Percentiles rank a stretch among this genome's conserved stretches.
phyloP scores from a whole-genome alignment of 768 basidiomycete genomes.

The Lactifluus subvellereus region DNA sequence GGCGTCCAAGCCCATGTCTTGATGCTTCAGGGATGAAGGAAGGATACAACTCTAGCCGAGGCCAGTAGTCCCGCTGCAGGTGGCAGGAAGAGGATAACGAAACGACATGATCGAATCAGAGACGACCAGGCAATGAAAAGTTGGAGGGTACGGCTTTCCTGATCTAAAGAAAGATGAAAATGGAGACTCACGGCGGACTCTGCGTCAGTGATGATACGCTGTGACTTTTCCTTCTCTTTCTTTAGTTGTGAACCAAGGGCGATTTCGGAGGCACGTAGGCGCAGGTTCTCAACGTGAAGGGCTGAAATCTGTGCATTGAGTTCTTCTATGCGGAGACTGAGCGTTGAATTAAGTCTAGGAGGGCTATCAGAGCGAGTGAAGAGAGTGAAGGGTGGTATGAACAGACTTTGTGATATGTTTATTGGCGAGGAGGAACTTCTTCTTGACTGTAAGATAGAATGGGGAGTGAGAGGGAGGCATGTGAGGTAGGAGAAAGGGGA shows the following conservation, averaged over 20 bases:
- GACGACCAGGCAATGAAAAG: not conserved
- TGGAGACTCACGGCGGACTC: conserved; percentile 59
- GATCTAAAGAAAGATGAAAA: not conserved
- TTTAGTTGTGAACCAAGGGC: conserved; percentile 69
- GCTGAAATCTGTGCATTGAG: conserved; percentile 76
- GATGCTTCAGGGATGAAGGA: not conserved
- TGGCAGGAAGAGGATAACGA: not conserved
- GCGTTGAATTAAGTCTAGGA: conserved; percentile 72
- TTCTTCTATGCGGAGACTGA: conserved; percentile 80
- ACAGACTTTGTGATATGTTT: conserved; percentile 83
- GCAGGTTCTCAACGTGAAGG: conserved; percentile 79
- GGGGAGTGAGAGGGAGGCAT: conserved; percentile 24
- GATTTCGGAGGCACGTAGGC: conserved; percentile 75
- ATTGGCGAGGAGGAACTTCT: conserved; percentile 86
- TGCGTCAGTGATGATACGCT: conserved; percentile 63
- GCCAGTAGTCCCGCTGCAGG: not conserved
- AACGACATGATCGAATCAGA: not conserved
- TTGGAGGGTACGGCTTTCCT: not conserved
- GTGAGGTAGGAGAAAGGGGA: conserved; percentile 29
- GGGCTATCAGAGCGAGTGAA: conserved; percentile 4
- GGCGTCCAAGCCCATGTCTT: not conserved
- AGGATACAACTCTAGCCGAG: not conserved
- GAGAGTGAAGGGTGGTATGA: conserved; percentile 2
- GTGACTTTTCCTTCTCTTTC: conserved; percentile 72
- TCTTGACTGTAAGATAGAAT: conserved; percentile 63